Evolutionary conservation across 306 rosid genomes (phyloP).

Genomic region (Vigna nakashimae): DNA sequence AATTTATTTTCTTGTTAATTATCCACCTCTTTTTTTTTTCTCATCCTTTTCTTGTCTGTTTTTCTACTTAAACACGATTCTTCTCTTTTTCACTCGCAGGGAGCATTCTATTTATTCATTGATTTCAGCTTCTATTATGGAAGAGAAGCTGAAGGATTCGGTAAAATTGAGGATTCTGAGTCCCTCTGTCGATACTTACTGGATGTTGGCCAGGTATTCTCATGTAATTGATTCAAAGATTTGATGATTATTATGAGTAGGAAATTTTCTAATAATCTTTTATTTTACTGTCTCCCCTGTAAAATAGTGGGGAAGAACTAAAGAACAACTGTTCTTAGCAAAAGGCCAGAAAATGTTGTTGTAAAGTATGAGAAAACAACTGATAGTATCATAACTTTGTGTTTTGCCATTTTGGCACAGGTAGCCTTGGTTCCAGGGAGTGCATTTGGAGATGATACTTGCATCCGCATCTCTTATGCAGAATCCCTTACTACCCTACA

Average conservation of each 20-base stretch:
- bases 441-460: constrained; percentile 87
- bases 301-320: not conserved
- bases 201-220: constrained; percentile 86
- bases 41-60: not conserved
- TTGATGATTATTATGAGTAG: not conserved
- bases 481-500: constrained; percentile 78
- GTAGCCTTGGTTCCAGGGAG: constrained; percentile 95
- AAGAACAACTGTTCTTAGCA: not conserved
- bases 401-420: constrained; percentile 52
- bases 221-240: not conserved
- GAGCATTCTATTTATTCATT: constrained; percentile 95
- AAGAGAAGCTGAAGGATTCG: constrained; percentile 83
- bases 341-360: constrained; percentile 20
- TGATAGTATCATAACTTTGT: constrained; percentile 7
- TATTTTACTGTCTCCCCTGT: not conserved
- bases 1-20: constrained; percentile 33
- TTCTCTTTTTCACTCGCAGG: constrained; percentile 57
- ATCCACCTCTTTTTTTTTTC: not conserved
- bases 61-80: not conserved
- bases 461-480: constrained; percentile 93
- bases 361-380: constrained; percentile 1
- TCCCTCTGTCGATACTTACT: constrained; percentile 83
- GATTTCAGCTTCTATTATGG: constrained; percentile 91
- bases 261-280: constrained; percentile 2
- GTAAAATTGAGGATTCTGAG: constrained; percentile 78